Conservation (phyloP, 768 basidiomycete species). For the Roridomyces roridus region DNA sequence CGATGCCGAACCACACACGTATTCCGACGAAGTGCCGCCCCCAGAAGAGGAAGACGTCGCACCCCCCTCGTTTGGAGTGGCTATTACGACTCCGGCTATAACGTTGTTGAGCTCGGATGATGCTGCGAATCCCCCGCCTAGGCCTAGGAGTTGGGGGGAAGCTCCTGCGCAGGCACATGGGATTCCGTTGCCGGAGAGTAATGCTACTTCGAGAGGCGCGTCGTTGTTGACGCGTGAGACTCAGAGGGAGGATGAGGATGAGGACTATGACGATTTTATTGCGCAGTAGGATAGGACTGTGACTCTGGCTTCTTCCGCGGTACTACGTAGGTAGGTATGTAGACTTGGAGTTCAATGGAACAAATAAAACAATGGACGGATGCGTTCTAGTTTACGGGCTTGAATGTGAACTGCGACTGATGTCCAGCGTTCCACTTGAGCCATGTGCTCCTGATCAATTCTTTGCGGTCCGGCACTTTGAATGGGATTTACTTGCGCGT, state of each 20-base stretch:
- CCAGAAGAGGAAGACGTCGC: conserved; percentile 7
- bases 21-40: conserved; percentile 8
- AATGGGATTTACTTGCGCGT: too few relatives aligned
- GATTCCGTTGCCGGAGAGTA: conserved; percentile 1
- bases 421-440: too few relatives aligned
- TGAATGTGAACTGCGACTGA: too few relatives aligned
- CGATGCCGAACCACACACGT: not conserved
- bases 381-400: too few relatives aligned
- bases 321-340: too few relatives aligned
- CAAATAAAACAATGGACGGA: too few relatives aligned
- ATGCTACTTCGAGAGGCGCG: not conserved
- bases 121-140: not conserved
- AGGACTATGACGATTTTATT: not conserved
- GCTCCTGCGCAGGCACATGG: not conserved
- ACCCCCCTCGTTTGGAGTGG: conserved; percentile 18
- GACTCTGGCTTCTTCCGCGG: too few relatives aligned
- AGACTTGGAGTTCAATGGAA: too few relatives aligned
- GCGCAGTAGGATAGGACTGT: too few relatives aligned
- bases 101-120: conserved; percentile 6
- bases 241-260: not conserved
- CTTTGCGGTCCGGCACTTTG: too few relatives aligned
- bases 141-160: conserved; percentile 13
- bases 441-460: too few relatives aligned
- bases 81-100: conserved; percentile 11
- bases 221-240: not conserved